phyloP scores from a whole-genome alignment of 768 basidiomycete species.

The Lactarius akahatsu region DNA sequence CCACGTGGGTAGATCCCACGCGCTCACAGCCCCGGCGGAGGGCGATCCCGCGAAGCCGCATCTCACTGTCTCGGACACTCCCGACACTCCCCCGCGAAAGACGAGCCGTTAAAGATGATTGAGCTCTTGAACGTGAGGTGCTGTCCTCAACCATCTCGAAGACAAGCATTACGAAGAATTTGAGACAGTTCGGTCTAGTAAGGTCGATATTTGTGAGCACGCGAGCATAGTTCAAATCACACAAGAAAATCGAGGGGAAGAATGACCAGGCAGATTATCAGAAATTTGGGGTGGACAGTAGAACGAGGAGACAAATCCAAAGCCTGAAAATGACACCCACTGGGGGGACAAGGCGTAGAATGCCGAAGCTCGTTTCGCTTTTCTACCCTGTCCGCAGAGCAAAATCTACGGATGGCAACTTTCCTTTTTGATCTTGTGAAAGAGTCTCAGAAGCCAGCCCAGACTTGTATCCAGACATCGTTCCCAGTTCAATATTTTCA shows the following conservation, averaged over 20 bases:
- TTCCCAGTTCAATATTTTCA: not conserved
- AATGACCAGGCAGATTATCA: not conserved
- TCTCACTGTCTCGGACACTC: not conserved
- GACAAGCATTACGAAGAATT: not conserved
- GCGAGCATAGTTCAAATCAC: not conserved
- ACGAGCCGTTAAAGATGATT: not conserved
- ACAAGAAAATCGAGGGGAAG: not conserved
- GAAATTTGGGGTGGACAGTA: not conserved
- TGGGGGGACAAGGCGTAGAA: not conserved
- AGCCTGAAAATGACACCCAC: not conserved
- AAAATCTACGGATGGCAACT: not conserved
- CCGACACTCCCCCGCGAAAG: not conserved
- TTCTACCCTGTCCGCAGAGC: not conserved
- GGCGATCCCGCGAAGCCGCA: not conserved
- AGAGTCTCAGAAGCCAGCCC: not conserved
- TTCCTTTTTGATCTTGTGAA: not conserved
- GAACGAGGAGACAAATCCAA: not conserved
- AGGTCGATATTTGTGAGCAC: not conserved
- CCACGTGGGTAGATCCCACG: slow-evolving; percentile 7
- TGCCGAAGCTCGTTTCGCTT: not conserved
- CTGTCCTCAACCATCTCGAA: not conserved
- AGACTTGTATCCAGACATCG: slow-evolving; percentile 3
- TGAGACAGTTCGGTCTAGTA: not conserved
- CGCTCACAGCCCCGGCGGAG: not conserved
- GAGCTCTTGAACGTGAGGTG: not conserved